Base-by-base conservation (phyloP, 768 basidiomycete species). In the Boletus fagicola region DNA sequence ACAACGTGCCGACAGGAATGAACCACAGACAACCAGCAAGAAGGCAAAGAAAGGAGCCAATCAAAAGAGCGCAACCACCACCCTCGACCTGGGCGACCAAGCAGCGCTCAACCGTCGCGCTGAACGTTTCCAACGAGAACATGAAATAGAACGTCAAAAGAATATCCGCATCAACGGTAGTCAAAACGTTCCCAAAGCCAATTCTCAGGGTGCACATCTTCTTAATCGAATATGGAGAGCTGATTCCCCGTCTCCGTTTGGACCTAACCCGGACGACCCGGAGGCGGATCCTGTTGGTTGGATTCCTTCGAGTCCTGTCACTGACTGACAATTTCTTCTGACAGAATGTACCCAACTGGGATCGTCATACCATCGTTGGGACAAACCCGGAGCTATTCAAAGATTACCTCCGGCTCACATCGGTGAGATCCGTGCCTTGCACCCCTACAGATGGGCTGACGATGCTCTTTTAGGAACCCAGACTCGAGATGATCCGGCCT, bases 331-430 rank as follows among this genome's bases (percentile, higher is more conserved):
- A 33, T n/a, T 33, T 49, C 42, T 33, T 49, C 44, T 44, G 38
- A 7, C 63, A 98, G 96, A 96, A 95, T 65, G 94, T 96, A 10
- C 87, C 94, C 52, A 88, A 95, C 69, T 99, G 97, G 97, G 97
- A 99, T 76, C 85, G 85, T 57, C 81, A 86, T 73, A 98, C 95
- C 8, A 98, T 99, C 65, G 93, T 96, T 54, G 97, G 97, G 49
- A 95, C 89, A 42, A 94, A 83, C 52, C 80, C 81, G 65, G 90
- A 90, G 63, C 75, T 97, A 26, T 98, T 98, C 80, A 99, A 98
- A 77, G 91, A 95, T 59, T 99, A 98, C 72, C 78, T 99, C 18
- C 86, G 97, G 44, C 75, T 99, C 55, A 99, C 97, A 46, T 88
- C 91, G 63, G 94, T 94, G 82, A 26, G 58, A 46, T 53, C 38